These are phyloP conservation scores for Cucurbita argyrosperma DNA, from an alignment of 306 rosid genomes.

Conservation along the genomic window DNA sequence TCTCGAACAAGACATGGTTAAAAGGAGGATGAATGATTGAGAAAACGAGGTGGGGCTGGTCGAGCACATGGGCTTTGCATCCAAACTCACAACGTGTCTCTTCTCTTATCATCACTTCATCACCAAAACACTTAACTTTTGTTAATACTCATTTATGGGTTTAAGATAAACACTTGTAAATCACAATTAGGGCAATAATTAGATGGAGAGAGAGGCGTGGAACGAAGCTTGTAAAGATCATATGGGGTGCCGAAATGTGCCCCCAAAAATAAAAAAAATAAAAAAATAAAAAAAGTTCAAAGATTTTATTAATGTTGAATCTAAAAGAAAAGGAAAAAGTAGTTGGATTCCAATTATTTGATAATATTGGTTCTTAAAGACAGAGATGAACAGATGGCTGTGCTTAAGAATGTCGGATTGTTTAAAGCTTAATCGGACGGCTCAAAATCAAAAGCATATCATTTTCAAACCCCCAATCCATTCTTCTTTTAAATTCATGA, in stretches of 20 bases:
- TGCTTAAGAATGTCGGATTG: not conserved
- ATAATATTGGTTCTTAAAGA: not conserved
- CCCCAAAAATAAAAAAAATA: not conserved
- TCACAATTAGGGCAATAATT: too few species aligned
- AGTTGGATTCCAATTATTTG: conserved; percentile 3
- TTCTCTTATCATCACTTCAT: not conserved
- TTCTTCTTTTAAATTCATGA: not conserved
- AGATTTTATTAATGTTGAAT: not conserved
- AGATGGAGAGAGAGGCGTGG: not conserved
- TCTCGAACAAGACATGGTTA: too few species aligned
- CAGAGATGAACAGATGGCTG: not conserved
- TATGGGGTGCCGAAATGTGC: not conserved
- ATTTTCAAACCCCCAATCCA: not conserved
- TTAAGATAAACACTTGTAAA: not conserved
- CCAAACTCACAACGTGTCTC: not conserved
- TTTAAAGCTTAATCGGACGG: not conserved
- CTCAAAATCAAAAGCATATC: not conserved
- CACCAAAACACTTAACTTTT: not conserved
- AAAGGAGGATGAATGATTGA: not conserved
- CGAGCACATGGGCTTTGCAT: not conserved
- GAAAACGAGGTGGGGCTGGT: not conserved
- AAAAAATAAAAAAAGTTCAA: not conserved
- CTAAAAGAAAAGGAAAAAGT: not conserved
- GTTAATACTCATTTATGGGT: too few species aligned
- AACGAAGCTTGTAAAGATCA: not conserved